A percentile compares a stretch with the other conserved stretches of the same genome.
These are phyloP conservation scores for Metarhizium brunneum DNA, from an alignment of 2,329 filamentous ascomycete species.

Conservation along the genomic window DNA sequence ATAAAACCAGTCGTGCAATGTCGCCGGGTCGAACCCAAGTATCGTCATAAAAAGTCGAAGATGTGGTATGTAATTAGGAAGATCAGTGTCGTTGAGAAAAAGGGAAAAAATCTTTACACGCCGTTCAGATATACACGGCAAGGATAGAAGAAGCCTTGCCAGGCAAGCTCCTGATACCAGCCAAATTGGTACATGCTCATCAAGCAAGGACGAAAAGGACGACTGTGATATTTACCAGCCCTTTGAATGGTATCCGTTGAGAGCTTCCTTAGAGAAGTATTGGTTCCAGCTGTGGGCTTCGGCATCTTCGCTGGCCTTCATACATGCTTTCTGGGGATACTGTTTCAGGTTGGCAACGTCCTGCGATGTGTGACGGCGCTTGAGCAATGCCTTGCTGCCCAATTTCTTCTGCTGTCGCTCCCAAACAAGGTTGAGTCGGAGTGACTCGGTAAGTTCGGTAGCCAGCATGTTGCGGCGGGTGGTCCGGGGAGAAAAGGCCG, in stretches of 20 bases:
- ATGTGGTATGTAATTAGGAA: slow-evolving; percentile 2
- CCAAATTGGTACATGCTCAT: background rate
- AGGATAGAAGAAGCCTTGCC: slow-evolving; percentile 5
- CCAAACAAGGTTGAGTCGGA: slow-evolving; percentile 86
- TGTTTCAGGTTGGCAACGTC: slow-evolving; percentile 84
- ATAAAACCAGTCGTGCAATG: slow-evolving; percentile 2
- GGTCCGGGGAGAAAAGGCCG: slow-evolving; percentile 80
- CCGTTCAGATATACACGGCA: slow-evolving; percentile 19
- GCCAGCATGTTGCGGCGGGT: slow-evolving; percentile 93
- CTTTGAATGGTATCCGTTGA: slow-evolving; percentile 35
- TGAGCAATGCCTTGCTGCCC: slow-evolving; percentile 78
- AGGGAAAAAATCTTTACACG: slow-evolving; percentile 14
- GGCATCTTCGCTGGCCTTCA: slow-evolving; percentile 49
- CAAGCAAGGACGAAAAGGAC: background rate
- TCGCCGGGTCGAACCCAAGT: background rate
- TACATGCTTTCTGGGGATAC: slow-evolving; percentile 59
- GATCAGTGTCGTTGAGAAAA: slow-evolving; percentile 7
- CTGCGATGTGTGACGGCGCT: slow-evolving; percentile 82
- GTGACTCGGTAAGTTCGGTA: slow-evolving; percentile 86
- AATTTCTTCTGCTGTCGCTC: slow-evolving; percentile 92
- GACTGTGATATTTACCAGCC: slow-evolving; percentile 25
- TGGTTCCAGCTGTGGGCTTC: slow-evolving; percentile 75
- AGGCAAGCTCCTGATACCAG: background rate
- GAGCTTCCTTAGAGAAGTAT: slow-evolving; percentile 73
- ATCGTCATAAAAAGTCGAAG: background rate